Base-by-base conservation (phyloP, 805 yeast genomes). In the Nakazawaea sp. region DNA sequence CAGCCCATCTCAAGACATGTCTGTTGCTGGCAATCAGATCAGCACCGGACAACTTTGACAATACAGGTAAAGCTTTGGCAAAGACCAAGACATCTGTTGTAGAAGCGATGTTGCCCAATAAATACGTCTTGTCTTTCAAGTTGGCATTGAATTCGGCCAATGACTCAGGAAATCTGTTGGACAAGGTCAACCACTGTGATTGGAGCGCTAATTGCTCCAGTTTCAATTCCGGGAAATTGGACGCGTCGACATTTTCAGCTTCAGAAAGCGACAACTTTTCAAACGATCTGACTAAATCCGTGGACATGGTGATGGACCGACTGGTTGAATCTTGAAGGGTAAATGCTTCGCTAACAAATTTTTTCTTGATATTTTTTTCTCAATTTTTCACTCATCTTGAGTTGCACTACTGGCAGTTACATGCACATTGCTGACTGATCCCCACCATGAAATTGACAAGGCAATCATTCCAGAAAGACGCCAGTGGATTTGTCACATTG, bases 1-100 rank as follows among this genome's bases (percentile, higher is more conserved):
- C 97, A 18, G 77, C 75, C 97, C 97, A 92, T 72, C 98, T 82
- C 43, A 87, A 62, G 42, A 90, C 68, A 61, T 90, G 97, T 72
- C 97, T 83, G 58, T 68, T 66, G 33, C 69, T 60, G 33, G 80
- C 77, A 46, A 78, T 61, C 28, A 78, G 74, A 25, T 73, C 78
- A 31, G 56, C 49, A 9, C 74, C 55, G 18, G 71, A 61, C 73
- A 85, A 74, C 43, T 68, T 61, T 36, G 66, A 63, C 27, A 82
- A 75, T 27, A 75, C 43, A 33, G 88, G 83, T 50, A 77, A 64
- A 26, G 79, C 78, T 25, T 75, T 66, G 35, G 78, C 78, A 49
- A 86, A 84, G 25, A 82, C 79, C 31, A 68, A 62, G 30, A 78
- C 69, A 58, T 92, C 98, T n/a, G 77, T 74, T 30, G 71, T 66